Evolutionary conservation across 2,329 filamentous ascomycete genomes (phyloP).

Genomic region (Arthroderma sp.): DNA sequence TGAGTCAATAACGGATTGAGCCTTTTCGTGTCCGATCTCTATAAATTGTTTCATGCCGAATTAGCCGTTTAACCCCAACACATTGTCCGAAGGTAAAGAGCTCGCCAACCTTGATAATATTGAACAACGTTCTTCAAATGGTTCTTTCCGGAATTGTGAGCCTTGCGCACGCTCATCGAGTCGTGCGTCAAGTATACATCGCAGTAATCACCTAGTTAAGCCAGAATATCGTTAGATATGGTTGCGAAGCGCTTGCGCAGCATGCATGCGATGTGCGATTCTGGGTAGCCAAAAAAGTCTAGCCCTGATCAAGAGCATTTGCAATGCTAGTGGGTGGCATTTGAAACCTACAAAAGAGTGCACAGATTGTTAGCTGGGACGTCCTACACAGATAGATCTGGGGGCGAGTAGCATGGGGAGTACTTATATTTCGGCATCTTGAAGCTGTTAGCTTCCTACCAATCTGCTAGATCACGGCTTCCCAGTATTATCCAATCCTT

Average conservation of each 20-base stretch:
- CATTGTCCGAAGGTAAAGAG: constrained; percentile 7
- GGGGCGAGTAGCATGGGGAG: constrained; percentile 1
- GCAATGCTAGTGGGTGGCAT: constrained; percentile 7
- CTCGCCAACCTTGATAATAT: constrained; percentile 73
- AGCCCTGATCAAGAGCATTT: background rate
- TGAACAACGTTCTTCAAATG: constrained; percentile 95
- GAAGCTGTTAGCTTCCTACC: constrained; percentile 11
- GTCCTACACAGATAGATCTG: background rate
- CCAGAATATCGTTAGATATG: constrained; percentile 3
- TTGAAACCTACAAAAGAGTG: constrained; percentile 55
- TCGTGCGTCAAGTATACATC: constrained; percentile 99
- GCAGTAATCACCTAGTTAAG: constrained; percentile 68
- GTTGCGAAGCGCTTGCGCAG: background rate
- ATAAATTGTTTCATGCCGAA: constrained; percentile 1
- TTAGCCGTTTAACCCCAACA: background rate
- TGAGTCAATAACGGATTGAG: constrained; percentile 93
- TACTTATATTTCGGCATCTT: constrained; percentile 81
- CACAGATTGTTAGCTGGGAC: constrained; percentile 26
- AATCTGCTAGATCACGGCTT: background rate
- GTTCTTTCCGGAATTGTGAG: constrained; percentile 92
- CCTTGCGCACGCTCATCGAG: constrained; percentile 98
- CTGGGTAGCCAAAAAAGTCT: constrained; percentile 1
- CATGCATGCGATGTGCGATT: constrained; percentile 6
- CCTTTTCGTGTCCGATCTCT: constrained; percentile 98
- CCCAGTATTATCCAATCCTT: too few relatives aligned